Base-by-base conservation (phyloP, 768 basidiomycete genomes). In the Filobasidium wieringae region DNA sequence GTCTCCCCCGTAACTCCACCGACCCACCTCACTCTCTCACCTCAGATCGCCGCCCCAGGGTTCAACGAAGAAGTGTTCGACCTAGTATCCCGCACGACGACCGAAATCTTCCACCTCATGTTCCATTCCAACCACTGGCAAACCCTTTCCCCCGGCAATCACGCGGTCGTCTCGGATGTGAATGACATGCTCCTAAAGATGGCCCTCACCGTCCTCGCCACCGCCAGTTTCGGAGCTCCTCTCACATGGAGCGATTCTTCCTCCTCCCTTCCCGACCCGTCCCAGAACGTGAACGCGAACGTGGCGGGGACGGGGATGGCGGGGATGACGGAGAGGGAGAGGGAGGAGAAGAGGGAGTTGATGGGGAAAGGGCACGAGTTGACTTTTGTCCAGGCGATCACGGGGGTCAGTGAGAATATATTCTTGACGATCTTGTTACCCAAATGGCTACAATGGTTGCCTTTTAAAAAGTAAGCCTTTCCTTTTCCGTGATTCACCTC, bases 51-150 rank as follows among this genome's bases (percentile, higher is more conserved):
- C 6, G 60, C 60, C 4, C 60, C 60, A 26, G 60, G 60, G 27
- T 61, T 61, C 55, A 57, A 47, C 8, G 60, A 61, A 53, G 51
- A 50, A 30, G 55, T 57, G 5, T 57, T 61, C 32, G 60, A 61
- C 27, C 55, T 57, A 12, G 60, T 61, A 12, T 61, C 55, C 55
- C 19, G 49, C 19, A 61, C 60, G 32, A 52, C 53, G 27, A 40
- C 55, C 29, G 32, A 36, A 31, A 54, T 57, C 30, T 30, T 36
- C 31, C 33, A 41, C 14, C 50, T 57, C 27, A 43, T 61, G 55
- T 33, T 51, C 31, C 39, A 50, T 19, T 33, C 37, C 17, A 43
- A 61, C 33, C 50, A 51, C 22, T 61, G 54, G 47, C 31, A 32
- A 9, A 22, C 39, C 22, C 33, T 59, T 31, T 15, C 22, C 11